Evolutionary conservation across 129 eudicot species (phyloP), one percentile per base, ranked within the genome.

Genomic region (Artemisia annua): DNA sequence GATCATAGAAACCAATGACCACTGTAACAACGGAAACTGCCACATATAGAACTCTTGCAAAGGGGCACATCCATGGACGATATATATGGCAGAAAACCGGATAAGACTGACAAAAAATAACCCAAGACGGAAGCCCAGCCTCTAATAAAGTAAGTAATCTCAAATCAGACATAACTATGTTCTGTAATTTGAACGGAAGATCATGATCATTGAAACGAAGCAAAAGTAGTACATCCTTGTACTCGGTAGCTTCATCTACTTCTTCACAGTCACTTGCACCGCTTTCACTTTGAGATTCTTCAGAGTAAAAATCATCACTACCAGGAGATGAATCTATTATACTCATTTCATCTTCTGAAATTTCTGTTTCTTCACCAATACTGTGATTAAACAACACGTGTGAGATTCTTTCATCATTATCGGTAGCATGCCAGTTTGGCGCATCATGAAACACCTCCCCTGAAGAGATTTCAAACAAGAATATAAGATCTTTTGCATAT

Each of bases 91-190:
- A 94, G 77, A 94, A 94, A 17, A 79, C 88, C 0, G 96, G 98
- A 57, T 94, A 94, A 4, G 97, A 94, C 69, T 94, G 97, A 50
- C 84, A 93, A 76, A 94, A 94, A 24, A 94, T 83, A 67, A 94
- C 98, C 98, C 98, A 94, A 53, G 98, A 86, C 11, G 98, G 98
- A 86, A 94, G 98, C 50, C 98, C 98, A 39, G 88, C 83, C 70
- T 94, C 98, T 56, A 90, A 83, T 64, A 94, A 75, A 65, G 97
- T 90, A 72, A 90, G 97, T 66, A 94, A 78, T 64, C 97, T 82
- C 69, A 90, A 60, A 79, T 94, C 90, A 56, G 81, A 62, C 79
- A 77, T 84, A 7, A 94, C 70, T 69, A 90, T 75, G 14, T 86
- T 80, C 71, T 75, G 85, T 78, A 94, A 48, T 74, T 83, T 83